phyloP scores from a whole-genome alignment of 2,329 filamentous ascomycete genomes.

The Cytospora piceicola region DNA sequence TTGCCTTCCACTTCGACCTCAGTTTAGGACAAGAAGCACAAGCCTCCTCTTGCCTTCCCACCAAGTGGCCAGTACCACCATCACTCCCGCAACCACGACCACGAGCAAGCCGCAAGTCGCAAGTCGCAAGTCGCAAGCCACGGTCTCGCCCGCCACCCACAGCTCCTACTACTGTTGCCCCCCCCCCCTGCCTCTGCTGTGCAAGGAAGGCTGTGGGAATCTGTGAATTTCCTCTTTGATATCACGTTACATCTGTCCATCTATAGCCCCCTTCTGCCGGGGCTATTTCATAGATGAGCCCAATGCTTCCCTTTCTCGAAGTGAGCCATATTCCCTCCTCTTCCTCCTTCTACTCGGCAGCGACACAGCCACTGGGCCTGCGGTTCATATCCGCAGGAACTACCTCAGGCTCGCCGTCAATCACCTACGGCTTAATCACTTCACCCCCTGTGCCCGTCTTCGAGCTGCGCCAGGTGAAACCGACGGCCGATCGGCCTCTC shows the following conservation, averaged over 20 bases:
- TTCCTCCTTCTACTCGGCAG: slow-evolving; percentile 80
- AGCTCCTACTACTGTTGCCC: neutral
- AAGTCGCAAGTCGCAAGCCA: slow-evolving; percentile 9
- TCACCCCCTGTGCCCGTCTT: slow-evolving; percentile 45
- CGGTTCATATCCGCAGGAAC: slow-evolving; percentile 59
- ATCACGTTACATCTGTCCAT: slow-evolving; percentile 8
- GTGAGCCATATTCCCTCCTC: slow-evolving; percentile 80
- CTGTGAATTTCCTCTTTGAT: neutral
- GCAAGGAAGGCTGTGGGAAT: slow-evolving; percentile 16
- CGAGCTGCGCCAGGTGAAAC: slow-evolving; percentile 48
- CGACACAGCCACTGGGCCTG: slow-evolving; percentile 78
- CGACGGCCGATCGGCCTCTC: slow-evolving; percentile 45
- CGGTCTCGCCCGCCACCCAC: slow-evolving; percentile 1
- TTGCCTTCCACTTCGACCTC: slow-evolving; percentile 2
- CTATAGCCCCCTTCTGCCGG: slow-evolving; percentile 15
- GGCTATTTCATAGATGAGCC: slow-evolving; percentile 33
- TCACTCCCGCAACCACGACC: neutral
- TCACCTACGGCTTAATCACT: slow-evolving; percentile 47
- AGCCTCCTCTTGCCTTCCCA: neutral
- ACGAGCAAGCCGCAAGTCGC: slow-evolving; percentile 15
- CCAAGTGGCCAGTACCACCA: neutral
- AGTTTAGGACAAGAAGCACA: slow-evolving; percentile 4
- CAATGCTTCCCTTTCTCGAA: slow-evolving; percentile 56
- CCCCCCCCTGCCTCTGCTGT: neutral
- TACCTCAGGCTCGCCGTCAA: slow-evolving; percentile 38